Conservation (phyloP, 169 alveolate species). For the Plasmodium cynomolgi region DNA sequence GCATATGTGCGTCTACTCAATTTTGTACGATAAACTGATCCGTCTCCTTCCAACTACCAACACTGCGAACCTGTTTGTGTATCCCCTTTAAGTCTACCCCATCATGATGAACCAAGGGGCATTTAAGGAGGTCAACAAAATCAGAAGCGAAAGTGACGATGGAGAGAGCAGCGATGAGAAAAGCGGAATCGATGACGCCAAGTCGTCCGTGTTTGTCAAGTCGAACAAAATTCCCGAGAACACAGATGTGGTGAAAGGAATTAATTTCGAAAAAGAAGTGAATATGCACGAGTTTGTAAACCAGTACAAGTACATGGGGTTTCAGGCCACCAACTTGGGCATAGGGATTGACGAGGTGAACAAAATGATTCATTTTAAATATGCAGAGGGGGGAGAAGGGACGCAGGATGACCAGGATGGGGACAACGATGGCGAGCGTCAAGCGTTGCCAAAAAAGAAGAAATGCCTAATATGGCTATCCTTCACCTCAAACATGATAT, state of each 20-base stretch:
- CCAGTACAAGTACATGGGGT: constrained; percentile 80
- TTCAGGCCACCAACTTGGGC: constrained; percentile 87
- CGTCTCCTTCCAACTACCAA: not conserved
- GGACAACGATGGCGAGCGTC: constrained; percentile 66
- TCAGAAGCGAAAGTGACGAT: constrained; percentile 33
- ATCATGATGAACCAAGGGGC: constrained; percentile 11
- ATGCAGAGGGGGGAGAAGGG: constrained; percentile 54
- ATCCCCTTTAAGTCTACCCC: not conserved
- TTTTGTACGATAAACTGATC: not conserved
- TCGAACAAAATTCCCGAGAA: constrained; percentile 76
- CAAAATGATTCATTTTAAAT: constrained; percentile 80
- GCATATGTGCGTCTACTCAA: not conserved
- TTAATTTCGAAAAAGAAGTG: constrained; percentile 76
- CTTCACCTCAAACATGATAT: constrained; percentile 97
- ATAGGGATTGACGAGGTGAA: constrained; percentile 84
- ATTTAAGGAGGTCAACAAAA: constrained; percentile 56
- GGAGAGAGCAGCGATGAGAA: constrained; percentile 28
- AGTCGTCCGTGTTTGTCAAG: constrained; percentile 72
- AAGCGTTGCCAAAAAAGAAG: constrained; percentile 86
- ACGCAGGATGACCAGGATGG: constrained; percentile 54
- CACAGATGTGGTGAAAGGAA: constrained; percentile 77
- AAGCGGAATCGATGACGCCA: constrained; percentile 24
- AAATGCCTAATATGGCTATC: constrained; percentile 96
- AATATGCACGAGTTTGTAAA: constrained; percentile 76
- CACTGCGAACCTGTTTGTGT: not conserved